phyloP scores from a whole-genome alignment of 495 filamentous ascomycete genomes.

The Hapsidospora chrysogenum region DNA sequence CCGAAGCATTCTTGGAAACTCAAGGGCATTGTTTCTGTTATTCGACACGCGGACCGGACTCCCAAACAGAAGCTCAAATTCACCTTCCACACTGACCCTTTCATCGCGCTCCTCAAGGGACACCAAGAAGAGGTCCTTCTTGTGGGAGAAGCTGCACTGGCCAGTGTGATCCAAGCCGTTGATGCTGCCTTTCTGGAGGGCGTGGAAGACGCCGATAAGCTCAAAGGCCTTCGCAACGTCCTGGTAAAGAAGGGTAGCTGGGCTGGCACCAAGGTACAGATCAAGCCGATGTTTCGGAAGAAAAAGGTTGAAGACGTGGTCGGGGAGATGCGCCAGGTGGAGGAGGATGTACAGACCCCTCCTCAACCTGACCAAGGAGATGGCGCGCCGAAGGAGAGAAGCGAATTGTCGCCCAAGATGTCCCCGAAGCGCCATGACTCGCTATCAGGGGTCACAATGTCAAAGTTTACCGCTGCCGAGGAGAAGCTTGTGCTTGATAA shows the following conservation, averaged over 20 bases:
- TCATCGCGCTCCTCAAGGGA: constrained; percentile 82
- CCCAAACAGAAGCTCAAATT: constrained; percentile 99
- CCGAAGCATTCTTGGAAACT: constrained; percentile 94
- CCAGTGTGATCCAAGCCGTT: constrained; percentile 75
- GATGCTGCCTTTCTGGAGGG: constrained; percentile 57
- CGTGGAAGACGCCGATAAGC: constrained; percentile 73
- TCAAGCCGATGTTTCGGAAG: constrained; percentile 95
- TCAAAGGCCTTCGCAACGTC: constrained; percentile 66
- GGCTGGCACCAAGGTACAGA: constrained; percentile 95
- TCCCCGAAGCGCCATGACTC: constrained; percentile 60
- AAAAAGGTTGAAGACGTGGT: constrained; percentile 38
- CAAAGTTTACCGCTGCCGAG: constrained; percentile 74
- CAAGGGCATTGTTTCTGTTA: constrained; percentile 95
- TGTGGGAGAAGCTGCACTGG: constrained; percentile 78
- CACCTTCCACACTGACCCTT: constrained; percentile 92
- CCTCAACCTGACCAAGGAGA: constrained; percentile 3
- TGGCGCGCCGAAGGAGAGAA: constrained; percentile 2
- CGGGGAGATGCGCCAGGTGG: not conserved
- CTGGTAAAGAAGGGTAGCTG: constrained; percentile 82
- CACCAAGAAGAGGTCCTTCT: constrained; percentile 94
- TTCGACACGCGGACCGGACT: constrained; percentile 89
- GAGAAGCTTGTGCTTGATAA: constrained; percentile 86
- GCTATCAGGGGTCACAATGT: constrained; percentile 70
- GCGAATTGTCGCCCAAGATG: constrained; percentile 7
- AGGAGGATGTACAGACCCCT: not conserved